Conservation (phyloP, 169 alveolate species). For the Perkinsus olseni region DNA sequence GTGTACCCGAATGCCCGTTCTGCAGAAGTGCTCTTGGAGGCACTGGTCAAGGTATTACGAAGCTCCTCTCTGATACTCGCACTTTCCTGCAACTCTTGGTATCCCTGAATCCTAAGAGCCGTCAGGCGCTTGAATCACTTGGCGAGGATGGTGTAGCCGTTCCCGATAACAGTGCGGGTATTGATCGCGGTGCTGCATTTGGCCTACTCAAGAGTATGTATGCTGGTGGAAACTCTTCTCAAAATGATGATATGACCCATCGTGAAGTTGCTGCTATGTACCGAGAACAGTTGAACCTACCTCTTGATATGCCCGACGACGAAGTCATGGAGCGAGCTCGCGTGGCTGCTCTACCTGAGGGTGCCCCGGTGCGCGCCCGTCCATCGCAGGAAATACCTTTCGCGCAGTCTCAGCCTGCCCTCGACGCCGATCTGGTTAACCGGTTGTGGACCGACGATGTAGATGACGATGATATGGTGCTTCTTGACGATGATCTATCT, state of each 20-base stretch:
- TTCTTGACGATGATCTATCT: not conserved
- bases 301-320: not conserved
- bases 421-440: not conserved
- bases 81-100: not conserved
- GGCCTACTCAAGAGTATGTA: not conserved
- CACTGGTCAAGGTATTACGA: not conserved
- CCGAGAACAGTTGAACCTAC: not conserved
- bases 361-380: not conserved
- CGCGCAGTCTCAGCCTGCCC: not conserved
- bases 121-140: not conserved
- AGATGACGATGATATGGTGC: not conserved
- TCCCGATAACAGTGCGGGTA: not conserved
- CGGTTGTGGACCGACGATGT: not conserved
- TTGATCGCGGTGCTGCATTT: not conserved
- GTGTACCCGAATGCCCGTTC: too few relatives aligned
- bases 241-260: not conserved
- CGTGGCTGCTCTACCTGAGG: not conserved
- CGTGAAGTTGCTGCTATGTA: not conserved
- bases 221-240: not conserved
- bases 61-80: not conserved
- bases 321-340: not conserved
- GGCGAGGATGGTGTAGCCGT: not conserved
- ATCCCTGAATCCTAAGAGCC: not conserved
- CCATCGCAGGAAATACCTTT: not conserved
- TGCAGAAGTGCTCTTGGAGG: not conserved